These are phyloP conservation scores for Osmanthus fragrans DNA, from an alignment of 257 asterid genomes.

Conservation along the genomic window DNA sequence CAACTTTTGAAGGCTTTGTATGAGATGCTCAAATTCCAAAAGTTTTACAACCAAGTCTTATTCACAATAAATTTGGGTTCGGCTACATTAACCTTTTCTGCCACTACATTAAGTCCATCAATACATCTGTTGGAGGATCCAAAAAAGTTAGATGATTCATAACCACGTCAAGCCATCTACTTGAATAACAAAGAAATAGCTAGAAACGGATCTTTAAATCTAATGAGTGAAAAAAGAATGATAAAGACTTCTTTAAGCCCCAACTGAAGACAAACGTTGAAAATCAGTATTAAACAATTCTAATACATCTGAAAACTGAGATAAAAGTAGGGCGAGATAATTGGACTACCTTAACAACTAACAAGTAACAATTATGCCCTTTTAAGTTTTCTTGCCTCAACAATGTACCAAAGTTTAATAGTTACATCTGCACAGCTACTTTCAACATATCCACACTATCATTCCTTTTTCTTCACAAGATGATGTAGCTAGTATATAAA, in stretches of 20 bases:
- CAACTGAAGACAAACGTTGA: background rate
- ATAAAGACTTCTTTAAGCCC: background rate
- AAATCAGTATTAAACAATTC: too few relatives aligned
- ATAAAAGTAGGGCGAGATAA: too few relatives aligned
- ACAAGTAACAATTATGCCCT: background rate
- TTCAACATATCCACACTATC: background rate
- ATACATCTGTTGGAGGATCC: background rate
- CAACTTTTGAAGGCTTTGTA: too few relatives aligned
- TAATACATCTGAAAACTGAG: background rate
- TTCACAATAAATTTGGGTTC: background rate
- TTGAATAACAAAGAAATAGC: background rate
- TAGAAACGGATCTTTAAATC: background rate
- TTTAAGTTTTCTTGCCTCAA: background rate
- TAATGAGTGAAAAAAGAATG: too few relatives aligned
- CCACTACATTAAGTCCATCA: background rate
- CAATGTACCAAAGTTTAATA: background rate
- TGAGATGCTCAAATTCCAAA: background rate
- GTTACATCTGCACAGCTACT: background rate
- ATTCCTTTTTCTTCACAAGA: constrained; percentile 4
- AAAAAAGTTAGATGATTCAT: too few relatives aligned
- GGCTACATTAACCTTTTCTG: too few relatives aligned
- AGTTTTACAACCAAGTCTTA: too few relatives aligned
- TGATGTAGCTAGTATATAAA: background rate
- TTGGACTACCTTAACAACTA: background rate
- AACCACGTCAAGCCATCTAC: background rate